These are phyloP conservation scores for Fusarium verticillioides DNA, from an alignment of 2,329 filamentous ascomycete species.

Conservation along the genomic window DNA sequence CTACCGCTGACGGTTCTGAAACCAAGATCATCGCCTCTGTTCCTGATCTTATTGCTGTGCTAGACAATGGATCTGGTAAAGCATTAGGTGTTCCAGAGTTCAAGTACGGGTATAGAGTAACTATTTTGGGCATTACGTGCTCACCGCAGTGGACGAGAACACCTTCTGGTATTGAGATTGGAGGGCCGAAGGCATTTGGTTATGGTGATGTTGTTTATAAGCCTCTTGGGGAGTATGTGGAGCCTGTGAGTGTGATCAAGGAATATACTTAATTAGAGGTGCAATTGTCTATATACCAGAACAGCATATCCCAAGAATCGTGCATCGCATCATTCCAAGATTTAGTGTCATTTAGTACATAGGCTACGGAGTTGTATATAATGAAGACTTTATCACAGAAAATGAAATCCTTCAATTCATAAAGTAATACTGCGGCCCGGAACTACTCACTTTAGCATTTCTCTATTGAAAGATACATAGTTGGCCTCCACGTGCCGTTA, in stretches of 20 bases:
- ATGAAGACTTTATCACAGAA: too few relatives aligned
- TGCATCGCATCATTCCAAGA: too few relatives aligned
- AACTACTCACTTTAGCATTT: too few relatives aligned
- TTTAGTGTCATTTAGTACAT: too few relatives aligned
- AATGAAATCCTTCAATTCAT: accelerated
- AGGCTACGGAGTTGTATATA: too few relatives aligned
- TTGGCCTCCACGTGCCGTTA: too few relatives aligned
- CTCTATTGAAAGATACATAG: too few relatives aligned
- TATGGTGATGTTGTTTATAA: not conserved
- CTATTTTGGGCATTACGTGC: conserved; percentile 12
- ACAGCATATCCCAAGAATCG: too few relatives aligned
- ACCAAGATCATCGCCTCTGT: not conserved
- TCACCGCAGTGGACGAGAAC: conserved; percentile 17
- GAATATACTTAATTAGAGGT: not conserved
- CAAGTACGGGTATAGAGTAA: conserved; percentile 17
- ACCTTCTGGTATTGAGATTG: not conserved
- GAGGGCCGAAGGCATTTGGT: not conserved
- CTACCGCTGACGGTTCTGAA: not conserved
- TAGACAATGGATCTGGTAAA: conserved; percentile 13
- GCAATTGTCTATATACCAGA: too few relatives aligned
- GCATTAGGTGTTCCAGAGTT: conserved; percentile 28
- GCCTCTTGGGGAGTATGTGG: not conserved
- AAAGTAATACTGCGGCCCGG: too few relatives aligned
- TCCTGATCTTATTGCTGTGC: conserved; percentile 20
- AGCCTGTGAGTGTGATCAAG: not conserved